Percentiles rank a stretch among this genome's conserved stretches.
Evolutionary conservation across 176 grass and related monocot species (phyloP).

Genomic region (Ensete ventricosum): DNA sequence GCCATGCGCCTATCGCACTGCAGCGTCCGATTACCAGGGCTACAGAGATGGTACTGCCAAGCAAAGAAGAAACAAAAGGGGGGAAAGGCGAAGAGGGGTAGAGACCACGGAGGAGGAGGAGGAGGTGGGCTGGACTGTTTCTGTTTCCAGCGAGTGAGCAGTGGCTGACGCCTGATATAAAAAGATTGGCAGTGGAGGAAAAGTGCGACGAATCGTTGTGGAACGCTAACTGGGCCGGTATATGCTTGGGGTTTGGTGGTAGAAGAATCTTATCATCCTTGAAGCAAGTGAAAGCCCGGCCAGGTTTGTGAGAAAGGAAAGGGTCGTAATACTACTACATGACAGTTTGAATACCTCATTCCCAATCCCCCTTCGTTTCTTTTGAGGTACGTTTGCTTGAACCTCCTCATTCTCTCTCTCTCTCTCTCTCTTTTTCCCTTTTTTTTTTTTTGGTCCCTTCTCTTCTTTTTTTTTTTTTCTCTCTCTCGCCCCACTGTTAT

Average conservation of each 20-base stretch:
- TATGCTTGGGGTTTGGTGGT: conserved; percentile 1
- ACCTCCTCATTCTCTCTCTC: background rate
- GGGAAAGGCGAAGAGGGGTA: background rate
- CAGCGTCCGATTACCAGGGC: background rate
- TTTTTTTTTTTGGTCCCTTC: no score
- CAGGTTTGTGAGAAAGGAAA: background rate
- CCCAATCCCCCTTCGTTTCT: background rate
- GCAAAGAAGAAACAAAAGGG: background rate
- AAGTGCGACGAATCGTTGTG: background rate
- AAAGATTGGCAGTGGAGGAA: background rate
- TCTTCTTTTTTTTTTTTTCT: no score
- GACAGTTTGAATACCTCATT: background rate
- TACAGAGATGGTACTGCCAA: background rate
- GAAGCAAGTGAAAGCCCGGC: background rate
- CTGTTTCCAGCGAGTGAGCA: background rate
- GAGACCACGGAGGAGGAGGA: background rate
- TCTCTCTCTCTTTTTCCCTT: background rate
- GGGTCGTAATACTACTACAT: background rate
- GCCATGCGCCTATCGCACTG: background rate
- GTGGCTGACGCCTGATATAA: background rate
- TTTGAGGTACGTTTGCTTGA: background rate
- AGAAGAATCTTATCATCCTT: conserved; percentile 14
- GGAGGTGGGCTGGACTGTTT: no score
- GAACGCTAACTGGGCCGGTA: conserved; percentile 1
- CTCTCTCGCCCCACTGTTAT: background rate